phyloP scores from a whole-genome alignment of 192 early-diverging fungal genomes.

The Chytriomyces sp. region DNA sequence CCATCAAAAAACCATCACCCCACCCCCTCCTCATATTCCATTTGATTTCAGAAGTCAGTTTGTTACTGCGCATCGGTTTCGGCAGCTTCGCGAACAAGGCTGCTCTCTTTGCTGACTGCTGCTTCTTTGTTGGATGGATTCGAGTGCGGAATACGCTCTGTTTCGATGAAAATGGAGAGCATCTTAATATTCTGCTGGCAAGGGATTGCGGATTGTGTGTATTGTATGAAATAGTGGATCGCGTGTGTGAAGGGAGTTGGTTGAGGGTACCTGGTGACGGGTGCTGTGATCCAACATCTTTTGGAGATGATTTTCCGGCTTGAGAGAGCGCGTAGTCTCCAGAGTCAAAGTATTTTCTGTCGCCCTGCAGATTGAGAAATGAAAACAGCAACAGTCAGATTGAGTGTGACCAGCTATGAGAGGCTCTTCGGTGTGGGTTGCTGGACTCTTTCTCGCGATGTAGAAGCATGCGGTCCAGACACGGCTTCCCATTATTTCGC shows the following conservation, averaged over 20 bases:
- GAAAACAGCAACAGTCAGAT: slow-evolving; percentile 15
- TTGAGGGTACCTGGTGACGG: slow-evolving; percentile 68
- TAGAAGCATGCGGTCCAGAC: no score
- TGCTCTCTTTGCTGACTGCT: slow-evolving; percentile 27
- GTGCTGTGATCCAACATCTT: slow-evolving; percentile 81
- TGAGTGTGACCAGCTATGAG: neutral
- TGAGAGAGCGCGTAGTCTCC: slow-evolving; percentile 97
- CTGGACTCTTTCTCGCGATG: no score
- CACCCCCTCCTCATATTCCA: no score
- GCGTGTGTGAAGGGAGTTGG: neutral
- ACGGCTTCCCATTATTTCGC: no score
- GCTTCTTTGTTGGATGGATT: slow-evolving; percentile 55
- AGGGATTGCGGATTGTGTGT: neutral
- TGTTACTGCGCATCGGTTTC: neutral
- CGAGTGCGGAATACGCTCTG: slow-evolving; percentile 89
- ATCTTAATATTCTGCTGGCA: neutral
- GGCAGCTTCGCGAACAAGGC: slow-evolving; percentile 22
- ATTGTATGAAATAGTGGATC: neutral
- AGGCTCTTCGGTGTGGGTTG: neutral
- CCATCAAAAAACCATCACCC: no score
- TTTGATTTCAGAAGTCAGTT: no score
- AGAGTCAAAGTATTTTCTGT: slow-evolving; percentile 99
- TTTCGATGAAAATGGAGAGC: neutral
- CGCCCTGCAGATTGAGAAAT: slow-evolving; percentile 51
- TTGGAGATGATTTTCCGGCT: slow-evolving; percentile 80